Percentiles rank a stretch among this genome's conserved stretches.
Conservation (phyloP, 352 stramenopile species). For the Phytophthora pluvialis region DNA sequence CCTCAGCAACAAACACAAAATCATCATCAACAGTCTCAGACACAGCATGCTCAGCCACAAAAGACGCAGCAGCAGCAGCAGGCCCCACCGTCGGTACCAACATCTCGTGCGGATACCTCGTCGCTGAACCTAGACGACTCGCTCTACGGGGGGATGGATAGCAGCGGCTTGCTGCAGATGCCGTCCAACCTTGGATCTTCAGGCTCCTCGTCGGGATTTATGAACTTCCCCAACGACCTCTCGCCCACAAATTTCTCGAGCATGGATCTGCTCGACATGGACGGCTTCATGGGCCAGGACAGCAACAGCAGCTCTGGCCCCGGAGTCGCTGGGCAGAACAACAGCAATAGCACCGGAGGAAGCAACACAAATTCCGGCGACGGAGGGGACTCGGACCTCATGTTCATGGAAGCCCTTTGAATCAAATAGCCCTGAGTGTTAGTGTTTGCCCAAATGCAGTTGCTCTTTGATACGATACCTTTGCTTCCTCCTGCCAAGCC, state of each 20-base stretch:
- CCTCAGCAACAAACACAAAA: slow-evolving; percentile 25
- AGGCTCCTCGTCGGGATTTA: slow-evolving; percentile 48
- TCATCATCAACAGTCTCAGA: slow-evolving; percentile 28
- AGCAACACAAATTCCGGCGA: slow-evolving; percentile 50
- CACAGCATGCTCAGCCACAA: slow-evolving; percentile 32
- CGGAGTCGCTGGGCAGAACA: slow-evolving; percentile 32
- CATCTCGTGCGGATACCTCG: slow-evolving; percentile 48
- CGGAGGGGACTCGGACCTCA: slow-evolving; percentile 59
- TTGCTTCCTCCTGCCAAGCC: not conserved
- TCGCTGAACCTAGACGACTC: slow-evolving; percentile 66
- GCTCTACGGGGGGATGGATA: slow-evolving; percentile 68
- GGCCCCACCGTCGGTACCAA: slow-evolving; percentile 11
- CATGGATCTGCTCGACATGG: slow-evolving; percentile 80
- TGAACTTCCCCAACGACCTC: slow-evolving; percentile 69
- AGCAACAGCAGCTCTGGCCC: slow-evolving; percentile 29
- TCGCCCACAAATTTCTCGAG: slow-evolving; percentile 68
- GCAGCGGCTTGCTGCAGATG: slow-evolving; percentile 60
- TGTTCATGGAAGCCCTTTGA: slow-evolving; percentile 79
- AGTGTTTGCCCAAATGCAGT: slow-evolving; percentile 18
- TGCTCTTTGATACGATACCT: slow-evolving; percentile 11
- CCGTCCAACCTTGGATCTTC: slow-evolving; percentile 49
- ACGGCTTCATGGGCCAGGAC: slow-evolving; percentile 56
- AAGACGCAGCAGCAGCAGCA: slow-evolving; percentile 40
- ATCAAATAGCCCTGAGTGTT: slow-evolving; percentile 21
- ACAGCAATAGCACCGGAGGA: slow-evolving; percentile 30